Evolutionary conservation across 179 eudicot genomes (phyloP).

Genomic region (Silene coronaria): DNA sequence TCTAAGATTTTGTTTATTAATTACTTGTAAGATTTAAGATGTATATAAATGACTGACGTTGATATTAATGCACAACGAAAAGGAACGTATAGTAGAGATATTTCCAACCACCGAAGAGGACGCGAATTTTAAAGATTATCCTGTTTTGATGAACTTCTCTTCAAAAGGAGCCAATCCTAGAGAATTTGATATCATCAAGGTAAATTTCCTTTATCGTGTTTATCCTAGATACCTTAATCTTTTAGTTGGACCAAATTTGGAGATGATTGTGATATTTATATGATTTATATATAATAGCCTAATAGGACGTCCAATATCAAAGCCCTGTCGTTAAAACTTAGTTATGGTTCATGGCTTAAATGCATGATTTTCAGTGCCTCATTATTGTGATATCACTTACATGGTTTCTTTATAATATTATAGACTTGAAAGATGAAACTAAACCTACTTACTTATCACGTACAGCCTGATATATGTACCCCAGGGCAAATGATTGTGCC

Average conservation of each 20-base stretch:
- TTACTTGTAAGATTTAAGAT: neutral
- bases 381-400: neutral
- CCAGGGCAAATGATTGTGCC: neutral
- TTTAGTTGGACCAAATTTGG: too few relatives aligned
- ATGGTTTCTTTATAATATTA: neutral
- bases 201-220: too few relatives aligned
- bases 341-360: too few relatives aligned
- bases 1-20: neutral
- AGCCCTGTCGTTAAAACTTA: too few relatives aligned
- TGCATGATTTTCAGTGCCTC: neutral
- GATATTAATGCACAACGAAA: neutral
- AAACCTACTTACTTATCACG: too few relatives aligned
- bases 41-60: neutral
- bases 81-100: neutral
- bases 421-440: neutral
- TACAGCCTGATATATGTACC: conserved; percentile 1
- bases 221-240: too few relatives aligned
- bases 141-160: neutral
- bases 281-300: too few relatives aligned
- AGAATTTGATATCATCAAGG: neutral
- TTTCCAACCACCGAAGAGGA: neutral
- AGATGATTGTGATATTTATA: too few relatives aligned
- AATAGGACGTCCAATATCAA: too few relatives aligned
- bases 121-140: neutral
- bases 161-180: neutral